Evolutionary conservation across 257 asterid species (phyloP).

Genomic region (Eustoma russellianum): DNA sequence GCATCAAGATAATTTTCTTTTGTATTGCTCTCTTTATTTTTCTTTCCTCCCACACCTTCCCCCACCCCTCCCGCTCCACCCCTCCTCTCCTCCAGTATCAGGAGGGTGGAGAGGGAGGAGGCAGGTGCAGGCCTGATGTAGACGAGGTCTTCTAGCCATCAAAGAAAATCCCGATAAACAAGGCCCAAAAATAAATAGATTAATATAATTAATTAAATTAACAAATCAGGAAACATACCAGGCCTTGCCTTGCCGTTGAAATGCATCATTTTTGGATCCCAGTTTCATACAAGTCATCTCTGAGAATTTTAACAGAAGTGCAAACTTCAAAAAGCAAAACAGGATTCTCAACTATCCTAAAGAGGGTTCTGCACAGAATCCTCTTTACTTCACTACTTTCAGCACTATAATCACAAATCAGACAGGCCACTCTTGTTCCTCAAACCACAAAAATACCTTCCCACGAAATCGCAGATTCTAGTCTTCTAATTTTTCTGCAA

Average conservation of each 20-base stretch:
- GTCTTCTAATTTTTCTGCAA: neutral
- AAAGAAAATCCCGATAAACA: too few relatives aligned
- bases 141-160: neutral
- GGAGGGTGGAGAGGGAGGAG: neutral
- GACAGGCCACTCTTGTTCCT: neutral
- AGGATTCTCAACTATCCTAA: neutral
- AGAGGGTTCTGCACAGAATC: neutral
- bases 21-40: too few relatives aligned
- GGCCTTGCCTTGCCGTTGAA: conserved; percentile 84
- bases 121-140: too few relatives aligned
- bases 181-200: neutral
- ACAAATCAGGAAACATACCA: too few relatives aligned
- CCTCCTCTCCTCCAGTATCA: too few relatives aligned
- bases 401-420: neutral
- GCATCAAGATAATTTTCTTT: too few relatives aligned
- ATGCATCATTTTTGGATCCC: conserved; percentile 94
- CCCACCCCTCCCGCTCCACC: too few relatives aligned
- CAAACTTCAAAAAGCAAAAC: conserved; percentile 4
- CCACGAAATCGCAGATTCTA: conserved; percentile 11
- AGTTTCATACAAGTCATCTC: conserved; percentile 93
- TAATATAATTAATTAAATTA: neutral
- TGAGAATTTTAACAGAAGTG: conserved; percentile 7
- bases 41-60: too few relatives aligned
- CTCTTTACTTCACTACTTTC: conserved; percentile 3
- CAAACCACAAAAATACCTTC: conserved; percentile 5